Base-by-base conservation (phyloP, 78 protist genomes). In the Pigoraptor vietnamica region DNA sequence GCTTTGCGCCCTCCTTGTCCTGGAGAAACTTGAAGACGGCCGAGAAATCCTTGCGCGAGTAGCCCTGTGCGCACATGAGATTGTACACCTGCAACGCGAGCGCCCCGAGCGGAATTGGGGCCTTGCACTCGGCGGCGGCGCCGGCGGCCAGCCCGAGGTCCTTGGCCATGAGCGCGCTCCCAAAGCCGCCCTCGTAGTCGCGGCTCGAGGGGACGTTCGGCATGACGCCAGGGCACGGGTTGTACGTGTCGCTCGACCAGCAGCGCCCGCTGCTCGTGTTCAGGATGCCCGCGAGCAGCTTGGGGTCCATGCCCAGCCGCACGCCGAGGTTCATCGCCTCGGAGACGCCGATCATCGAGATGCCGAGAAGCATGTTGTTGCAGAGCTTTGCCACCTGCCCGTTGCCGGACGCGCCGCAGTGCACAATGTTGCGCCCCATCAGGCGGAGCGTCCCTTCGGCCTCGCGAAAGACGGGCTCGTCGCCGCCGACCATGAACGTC, bases 401-500 rank as follows among this genome's bases (percentile, higher is more conserved):
- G 37, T 89, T 96, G 37, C 97, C 97, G 23, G 82, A 83, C 1
- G 89, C 95, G 55, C 98, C 98, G 89, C 98, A 97, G 90, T 97
- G 97, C 23, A 97, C 97, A 24, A 97, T 81, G 67, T 94, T 95
- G 94, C 96, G 93, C 87, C 98, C 99, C 98, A 97, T 97, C 21
- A 25, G 55, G 88, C 84, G 39, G 32, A 97, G 92, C 36, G 94
- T 34, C 39, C 93, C 90, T 56, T 88, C 40, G 24, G 99, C 99
- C 0, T 19, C 33, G 23, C 40, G 92, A 23, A 97, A 94, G 83
- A 88, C 95, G 1, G 39, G 36, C 34, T 88, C 95, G 2, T 39
- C 91, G 39, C 97, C 98, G 86, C 99, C 99, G 14, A 96, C 97
- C 99, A 97, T 97, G 90, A 97, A 97, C 25, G 99, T 97, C 56